A percentile compares a stretch with the other conserved stretches of the same genome.
Evolutionary conservation across 2,329 filamentous ascomycete species (phyloP).

Genomic region (Didymella segeticola): DNA sequence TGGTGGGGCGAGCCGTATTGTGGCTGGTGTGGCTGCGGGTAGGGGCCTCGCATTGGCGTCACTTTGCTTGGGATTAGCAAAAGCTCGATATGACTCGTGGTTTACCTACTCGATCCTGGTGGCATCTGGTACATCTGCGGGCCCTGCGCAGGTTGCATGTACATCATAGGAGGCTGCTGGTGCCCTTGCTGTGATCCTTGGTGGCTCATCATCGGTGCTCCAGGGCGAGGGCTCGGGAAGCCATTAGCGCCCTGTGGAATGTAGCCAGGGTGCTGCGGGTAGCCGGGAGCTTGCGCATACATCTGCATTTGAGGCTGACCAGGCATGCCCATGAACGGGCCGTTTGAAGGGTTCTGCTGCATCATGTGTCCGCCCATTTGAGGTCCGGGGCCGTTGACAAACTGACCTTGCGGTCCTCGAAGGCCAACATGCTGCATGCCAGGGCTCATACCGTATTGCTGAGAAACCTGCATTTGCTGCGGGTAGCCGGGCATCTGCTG

Average conservation of each 20-base stretch:
- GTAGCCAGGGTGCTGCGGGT: slow-evolving; percentile 65
- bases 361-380: slow-evolving; percentile 80
- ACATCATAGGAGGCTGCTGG: slow-evolving; percentile 67
- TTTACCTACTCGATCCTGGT: slow-evolving; percentile 73
- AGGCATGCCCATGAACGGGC: slow-evolving; percentile 72
- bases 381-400: slow-evolving; percentile 72
- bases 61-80: slow-evolving; percentile 35
- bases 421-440: slow-evolving; percentile 73
- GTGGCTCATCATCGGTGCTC: slow-evolving; percentile 89
- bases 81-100: neutral
- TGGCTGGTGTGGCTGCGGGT: slow-evolving; percentile 48
- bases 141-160: slow-evolving; percentile 78
- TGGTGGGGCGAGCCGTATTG: slow-evolving; percentile 51
- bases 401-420: slow-evolving; percentile 76
- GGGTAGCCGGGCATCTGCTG: slow-evolving; percentile 57
- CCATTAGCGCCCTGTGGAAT: slow-evolving; percentile 70
- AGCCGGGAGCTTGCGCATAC: slow-evolving; percentile 73
- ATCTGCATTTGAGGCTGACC: slow-evolving; percentile 78
- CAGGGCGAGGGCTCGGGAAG: slow-evolving; percentile 86
- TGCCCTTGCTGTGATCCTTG: slow-evolving; percentile 90
- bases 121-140: slow-evolving; percentile 78
- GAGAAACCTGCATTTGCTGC: slow-evolving; percentile 68
- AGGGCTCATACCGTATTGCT: slow-evolving; percentile 72
- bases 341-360: slow-evolving; percentile 75
- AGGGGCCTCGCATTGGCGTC: slow-evolving; percentile 49